Conservation (phyloP, 164 flowering plant species). For the Vitis rupestris region DNA sequence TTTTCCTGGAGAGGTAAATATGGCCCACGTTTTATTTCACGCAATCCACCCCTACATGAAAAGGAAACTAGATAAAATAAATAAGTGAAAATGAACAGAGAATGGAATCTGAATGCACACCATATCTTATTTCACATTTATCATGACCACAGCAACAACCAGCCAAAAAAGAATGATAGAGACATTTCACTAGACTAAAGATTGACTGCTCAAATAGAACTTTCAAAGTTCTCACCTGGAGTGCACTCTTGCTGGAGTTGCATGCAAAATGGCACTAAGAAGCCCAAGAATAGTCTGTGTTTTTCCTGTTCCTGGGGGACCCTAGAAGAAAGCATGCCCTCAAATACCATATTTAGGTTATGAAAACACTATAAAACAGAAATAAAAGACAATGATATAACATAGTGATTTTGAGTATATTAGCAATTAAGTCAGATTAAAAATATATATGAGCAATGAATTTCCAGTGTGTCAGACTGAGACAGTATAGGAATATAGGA, state of each 20-base stretch:
- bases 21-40: slow-evolving; percentile 42
- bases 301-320: slow-evolving; percentile 99
- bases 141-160: background rate
- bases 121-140: background rate
- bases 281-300: slow-evolving; percentile 97
- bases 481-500: too few species aligned
- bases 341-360: background rate
- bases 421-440: background rate
- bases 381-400: background rate
- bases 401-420: background rate
- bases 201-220: background rate
- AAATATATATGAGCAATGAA: too few species aligned
- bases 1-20: slow-evolving; percentile 57
- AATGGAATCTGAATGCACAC: background rate
- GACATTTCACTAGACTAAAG: background rate
- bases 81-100: background rate
- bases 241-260: slow-evolving; percentile 74
- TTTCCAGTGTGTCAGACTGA: too few species aligned
- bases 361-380: background rate
- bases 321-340: slow-evolving; percentile 48
- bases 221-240: slow-evolving; percentile 45
- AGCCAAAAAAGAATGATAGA: background rate
- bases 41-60: slow-evolving; percentile 46
- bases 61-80: slow-evolving; percentile 5
- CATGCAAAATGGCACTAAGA: slow-evolving; percentile 93